Percentiles rank a stretch among this genome's conserved stretches.
These are phyloP conservation scores for Sporisorium graminicola DNA, from an alignment of 1,284 basidiomycete genomes.

Conservation along the genomic window DNA sequence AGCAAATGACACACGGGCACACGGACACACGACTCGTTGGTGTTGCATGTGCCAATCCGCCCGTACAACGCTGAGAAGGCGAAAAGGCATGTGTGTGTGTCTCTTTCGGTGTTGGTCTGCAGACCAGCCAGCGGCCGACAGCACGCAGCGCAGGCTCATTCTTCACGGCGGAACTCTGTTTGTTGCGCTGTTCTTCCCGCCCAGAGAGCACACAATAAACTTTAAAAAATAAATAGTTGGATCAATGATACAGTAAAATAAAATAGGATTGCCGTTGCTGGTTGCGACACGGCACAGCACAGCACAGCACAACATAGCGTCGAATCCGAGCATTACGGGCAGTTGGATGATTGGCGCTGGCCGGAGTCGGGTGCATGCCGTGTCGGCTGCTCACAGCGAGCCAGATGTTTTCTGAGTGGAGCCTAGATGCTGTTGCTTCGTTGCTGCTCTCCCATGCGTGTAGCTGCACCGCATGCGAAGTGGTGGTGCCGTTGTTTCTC, in stretches of 20 bases:
- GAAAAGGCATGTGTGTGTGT: neutral
- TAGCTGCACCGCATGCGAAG: neutral
- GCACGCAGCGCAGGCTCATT: neutral
- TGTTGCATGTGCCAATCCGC: neutral
- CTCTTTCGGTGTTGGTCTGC: constrained; percentile 9
- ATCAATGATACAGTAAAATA: too few species aligned
- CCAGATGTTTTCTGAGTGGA: too few species aligned
- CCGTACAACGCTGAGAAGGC: neutral
- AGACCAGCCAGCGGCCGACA: neutral
- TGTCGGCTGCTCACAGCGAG: neutral
- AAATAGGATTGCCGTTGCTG: neutral
- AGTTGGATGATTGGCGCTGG: too few species aligned
- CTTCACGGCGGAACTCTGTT: neutral
- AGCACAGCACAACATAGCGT: too few species aligned
- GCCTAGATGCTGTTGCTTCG: neutral
- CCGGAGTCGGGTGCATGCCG: neutral
- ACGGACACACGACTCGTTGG: neutral
- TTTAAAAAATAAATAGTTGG: neutral
- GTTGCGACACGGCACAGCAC: neutral
- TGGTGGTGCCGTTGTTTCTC: too few species aligned
- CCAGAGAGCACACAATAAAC: neutral
- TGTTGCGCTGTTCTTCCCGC: too few species aligned
- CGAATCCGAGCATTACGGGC: too few species aligned
- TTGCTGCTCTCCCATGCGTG: neutral
- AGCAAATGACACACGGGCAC: neutral